Base-by-base conservation (phyloP, 208 protist genomes). In the Acanthamoeba castellanii region DNA sequence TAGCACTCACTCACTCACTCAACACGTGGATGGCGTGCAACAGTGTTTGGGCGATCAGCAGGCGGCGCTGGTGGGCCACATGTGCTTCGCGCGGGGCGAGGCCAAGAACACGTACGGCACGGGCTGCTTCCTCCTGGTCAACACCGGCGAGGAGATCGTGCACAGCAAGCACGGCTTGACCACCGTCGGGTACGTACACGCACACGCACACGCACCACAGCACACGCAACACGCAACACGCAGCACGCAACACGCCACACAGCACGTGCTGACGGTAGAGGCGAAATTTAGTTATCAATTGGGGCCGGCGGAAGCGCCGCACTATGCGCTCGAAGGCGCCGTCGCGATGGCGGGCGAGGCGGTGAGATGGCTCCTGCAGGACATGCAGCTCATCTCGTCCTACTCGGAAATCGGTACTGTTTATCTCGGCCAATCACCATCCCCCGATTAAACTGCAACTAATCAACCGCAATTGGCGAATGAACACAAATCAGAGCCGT, bases 41-140 rank as follows among this genome's bases (percentile, higher is more conserved):
- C 92, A 96, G 96, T 99, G 97, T 93, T 97, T 99, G 88, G 99
- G 99, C 27, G 99, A 99, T 94, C 99, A 99, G 96, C 99, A 99
- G 96, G 97, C 98, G 13, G 99, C 99, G 0, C 95, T 99, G 13
- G 97, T 99, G 81, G 99, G 99, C 18, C 99, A 99, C 68, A 95
- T 98, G 66, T 99, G 99, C 95, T 98, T 99, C 76, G 32, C 94
- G 9, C 47, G 94, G 13, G 99, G 99, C 42, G 97, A 99, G n/a
- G 97, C 98, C 0, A 99, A 99, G 95, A 99, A 97, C 93, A 99
- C 99, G 4, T 99, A 99, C 96, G 99, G 99, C 22, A 99, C 99
- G 2, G 99, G 99, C 18, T 99, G 98, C 95, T 99, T 99, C 96
- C 94, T 99, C 37, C 97, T 99, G 25, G 98, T 98, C 95, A 99